These are phyloP conservation scores for Nemania diffusa DNA, from an alignment of 2,329 filamentous ascomycete species.

Conservation along the genomic window DNA sequence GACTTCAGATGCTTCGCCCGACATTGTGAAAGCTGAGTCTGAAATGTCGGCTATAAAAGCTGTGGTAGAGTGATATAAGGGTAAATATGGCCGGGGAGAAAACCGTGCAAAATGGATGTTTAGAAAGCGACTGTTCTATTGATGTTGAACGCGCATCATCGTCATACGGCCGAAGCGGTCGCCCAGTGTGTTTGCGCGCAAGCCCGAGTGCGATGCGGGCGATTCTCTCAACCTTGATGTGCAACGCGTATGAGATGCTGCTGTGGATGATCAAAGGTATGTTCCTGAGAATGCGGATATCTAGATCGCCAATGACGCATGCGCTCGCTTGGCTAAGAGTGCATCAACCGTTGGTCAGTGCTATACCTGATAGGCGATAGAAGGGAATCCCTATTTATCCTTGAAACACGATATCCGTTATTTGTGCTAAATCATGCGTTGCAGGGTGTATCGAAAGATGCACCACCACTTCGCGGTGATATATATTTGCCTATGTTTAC, in stretches of 20 bases:
- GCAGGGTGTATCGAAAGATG: background rate
- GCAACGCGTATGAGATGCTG: background rate
- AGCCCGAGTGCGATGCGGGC: background rate
- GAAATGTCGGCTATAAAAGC: background rate
- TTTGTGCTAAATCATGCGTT: slow-evolving; percentile 1
- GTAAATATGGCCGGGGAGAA: background rate
- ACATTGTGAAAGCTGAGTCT: slow-evolving; percentile 16
- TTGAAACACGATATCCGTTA: background rate
- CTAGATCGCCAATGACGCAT: background rate
- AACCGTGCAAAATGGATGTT: slow-evolving; percentile 4
- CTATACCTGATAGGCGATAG: background rate
- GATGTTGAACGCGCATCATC: background rate
- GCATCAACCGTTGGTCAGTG: background rate
- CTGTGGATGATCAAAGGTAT: background rate
- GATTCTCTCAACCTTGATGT: slow-evolving; percentile 2
- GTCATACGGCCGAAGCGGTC: background rate
- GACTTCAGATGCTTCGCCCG: background rate
- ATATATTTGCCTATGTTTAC: background rate
- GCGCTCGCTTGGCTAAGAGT: background rate
- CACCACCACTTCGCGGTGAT: background rate
- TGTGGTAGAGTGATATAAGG: background rate
- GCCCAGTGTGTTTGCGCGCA: background rate
- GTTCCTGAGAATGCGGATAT: background rate
- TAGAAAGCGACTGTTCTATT: slow-evolving; percentile 6
- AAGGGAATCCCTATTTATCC: background rate